Evolutionary conservation across 1,284 basidiomycete species (phyloP), one percentile per base, ranked within the genome.

Genomic region (Puccinia hordei): DNA sequence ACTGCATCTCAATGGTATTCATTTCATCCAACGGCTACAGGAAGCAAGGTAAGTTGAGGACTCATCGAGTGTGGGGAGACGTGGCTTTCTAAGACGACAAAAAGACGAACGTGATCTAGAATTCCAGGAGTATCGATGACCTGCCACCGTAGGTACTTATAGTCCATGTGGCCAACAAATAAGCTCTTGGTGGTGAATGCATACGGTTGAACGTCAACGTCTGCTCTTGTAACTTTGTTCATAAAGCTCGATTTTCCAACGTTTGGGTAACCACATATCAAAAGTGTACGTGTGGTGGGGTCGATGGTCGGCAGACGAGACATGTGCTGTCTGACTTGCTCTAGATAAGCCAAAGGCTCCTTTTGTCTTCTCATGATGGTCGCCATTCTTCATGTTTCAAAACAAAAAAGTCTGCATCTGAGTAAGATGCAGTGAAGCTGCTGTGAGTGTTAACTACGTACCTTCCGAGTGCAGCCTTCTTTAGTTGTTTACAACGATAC

Each of bases 1-100:
- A 95, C 88, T 98, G 95, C 94, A 98, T 98, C 87, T 98, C 95
- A 83, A 98, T 98, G 81, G 95, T 97, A 89, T 97, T 97, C 95
- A 98, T 97, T 82, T 98, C 95, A 86, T 98, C 95, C 61, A 98
- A 89, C 1, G 95, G 95, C 86, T 96, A 94, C 9, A 63, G 22
- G 22, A 22, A 33, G 19, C 24, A 61, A 33, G 1, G 22, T 24
- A 41, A 19, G 51, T 27, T 33, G 15, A 30, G 30, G 19, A n/a
- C 17, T 57, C 17, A 77, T 46, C 49, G 38, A 53, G 33, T 0
- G 9, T 53, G 9, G 24, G 19, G 30, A 30, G 13, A 35, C 35
- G 24, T n/a, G 55, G 30, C 46, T 30, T 10, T 9, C 38, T 41
- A 85, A 93, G 93, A 83, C 96, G 88, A 81, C 96, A 91, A 82